Conservation (phyloP, 2,329 filamentous ascomycete genomes). For the Ophiocordyceps camponoti-rufipedis region DNA sequence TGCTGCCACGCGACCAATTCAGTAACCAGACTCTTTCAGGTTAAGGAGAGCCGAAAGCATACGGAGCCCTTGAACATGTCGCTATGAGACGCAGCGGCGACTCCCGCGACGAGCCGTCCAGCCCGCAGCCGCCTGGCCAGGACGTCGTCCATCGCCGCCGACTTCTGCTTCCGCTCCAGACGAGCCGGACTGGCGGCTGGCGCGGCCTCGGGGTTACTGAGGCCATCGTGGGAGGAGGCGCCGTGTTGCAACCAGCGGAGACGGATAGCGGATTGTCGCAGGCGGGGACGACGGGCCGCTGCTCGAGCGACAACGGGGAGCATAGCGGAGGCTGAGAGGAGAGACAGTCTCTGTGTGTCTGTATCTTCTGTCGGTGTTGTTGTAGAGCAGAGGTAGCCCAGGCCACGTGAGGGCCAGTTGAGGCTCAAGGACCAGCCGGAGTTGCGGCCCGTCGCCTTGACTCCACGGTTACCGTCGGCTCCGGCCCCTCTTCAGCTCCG, state of each 20-base stretch:
- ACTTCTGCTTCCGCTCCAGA: conserved; percentile 6
- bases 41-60: conserved; percentile 9
- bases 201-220: conserved; percentile 9
- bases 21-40: background rate
- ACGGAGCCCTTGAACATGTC: conserved; percentile 70
- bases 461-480: no score
- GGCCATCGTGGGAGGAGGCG: conserved; percentile 3
- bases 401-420: no score
- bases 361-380: no score
- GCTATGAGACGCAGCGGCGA: conserved; percentile 60
- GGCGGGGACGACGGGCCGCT: background rate
- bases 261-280: background rate
- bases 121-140: conserved; percentile 38
- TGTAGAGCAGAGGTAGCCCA: no score
- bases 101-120: conserved; percentile 54
- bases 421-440: no score
- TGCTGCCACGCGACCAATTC: conserved; percentile 8
- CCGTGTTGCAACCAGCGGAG: background rate
- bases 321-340: background rate
- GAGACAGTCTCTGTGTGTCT: no score
- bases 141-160: conserved; percentile 13
- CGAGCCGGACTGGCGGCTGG: conserved; percentile 8
- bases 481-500: no score
- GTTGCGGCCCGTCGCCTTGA: no score
- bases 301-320: conserved; percentile 1